Base-by-base conservation (phyloP, 2,329 filamentous ascomycete species). In the Aspergillus vadensis region DNA sequence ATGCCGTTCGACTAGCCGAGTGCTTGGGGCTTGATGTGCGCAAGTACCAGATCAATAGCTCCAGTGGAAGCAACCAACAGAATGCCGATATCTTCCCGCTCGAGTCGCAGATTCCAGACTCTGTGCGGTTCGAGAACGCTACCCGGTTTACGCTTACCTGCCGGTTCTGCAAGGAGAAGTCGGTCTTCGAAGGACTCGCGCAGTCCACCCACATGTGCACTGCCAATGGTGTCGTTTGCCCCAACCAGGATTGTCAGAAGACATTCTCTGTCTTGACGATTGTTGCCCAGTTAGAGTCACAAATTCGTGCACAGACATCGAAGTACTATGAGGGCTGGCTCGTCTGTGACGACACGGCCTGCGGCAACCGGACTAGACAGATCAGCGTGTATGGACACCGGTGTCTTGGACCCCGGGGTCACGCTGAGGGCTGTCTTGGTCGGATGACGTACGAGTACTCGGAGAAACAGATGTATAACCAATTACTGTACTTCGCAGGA, bases 301-400 rank as follows among this genome's bases (percentile, higher is more conserved):
- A 94, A 61, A 88, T 98, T 66, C 89, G 95, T 51, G 80, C 84
- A 36, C 86, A 92, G 68, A 91, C 91, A 6, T 84, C 90, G 9
- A 86, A 86, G 51, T 99, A 99, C 82, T 98, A 99, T 76, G 91
- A 96, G 71, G 92, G 88, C 62, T 96, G 91, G 88, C 85, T 99
- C 5, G 83, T 91, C 41, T 99, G 95, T 76, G 91, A 97, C 74
- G 95, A 99, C 75, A 81, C 91, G 2, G 88, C 91, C 36, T 99
- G 95, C 76, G 90, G 89, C 27, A 90, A 88, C 72, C 89, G 91
- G 59, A 98, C 95, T 2, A 86, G 94, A 52, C 92, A 97, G 74
- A 93, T 98, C 82, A 91, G 88, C 69, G 95, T 99, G 41, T 97
- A 96, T 74, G 95, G 95, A 49, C 88, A 90, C 62, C 87, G 92